Evolutionary conservation across 148 eudicot species (phyloP).

Genomic region (Polygonum aviculare): DNA sequence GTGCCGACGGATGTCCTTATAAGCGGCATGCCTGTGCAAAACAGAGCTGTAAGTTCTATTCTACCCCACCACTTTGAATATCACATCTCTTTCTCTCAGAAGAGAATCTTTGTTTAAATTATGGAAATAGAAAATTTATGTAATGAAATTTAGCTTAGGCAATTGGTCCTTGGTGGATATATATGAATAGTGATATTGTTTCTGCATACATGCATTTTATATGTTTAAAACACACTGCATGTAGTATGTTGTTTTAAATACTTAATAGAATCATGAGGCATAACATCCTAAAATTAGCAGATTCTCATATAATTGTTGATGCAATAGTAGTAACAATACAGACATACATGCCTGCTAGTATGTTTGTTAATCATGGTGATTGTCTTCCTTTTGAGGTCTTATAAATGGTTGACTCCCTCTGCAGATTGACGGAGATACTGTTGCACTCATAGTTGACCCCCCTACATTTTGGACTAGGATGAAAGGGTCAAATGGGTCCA

Average conservation of each 20-base stretch:
- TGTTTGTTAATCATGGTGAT: background rate
- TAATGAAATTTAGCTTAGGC: background rate
- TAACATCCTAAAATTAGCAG: background rate
- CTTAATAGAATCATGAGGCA: background rate
- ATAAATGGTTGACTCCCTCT: background rate
- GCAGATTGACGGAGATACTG: constrained; percentile 86
- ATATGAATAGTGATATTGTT: background rate
- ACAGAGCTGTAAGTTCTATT: constrained; percentile 76
- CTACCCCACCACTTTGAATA: background rate
- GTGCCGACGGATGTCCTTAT: constrained; percentile 65
- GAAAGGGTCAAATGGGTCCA: constrained; percentile 54
- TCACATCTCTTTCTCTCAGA: background rate
- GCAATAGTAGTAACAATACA: background rate
- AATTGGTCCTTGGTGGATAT: background rate
- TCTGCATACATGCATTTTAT: background rate
- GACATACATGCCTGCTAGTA: background rate
- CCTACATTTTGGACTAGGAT: constrained; percentile 64
- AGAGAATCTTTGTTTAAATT: background rate
- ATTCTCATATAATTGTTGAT: background rate
- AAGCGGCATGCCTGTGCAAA: constrained; percentile 58
- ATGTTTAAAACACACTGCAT: background rate
- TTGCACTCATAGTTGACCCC: constrained; percentile 67
- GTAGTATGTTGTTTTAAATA: background rate
- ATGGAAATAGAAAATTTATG: too few species aligned
- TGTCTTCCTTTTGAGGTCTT: constrained; percentile 5